Evolutionary conservation across 768 basidiomycete genomes (phyloP).

Genomic region (Gloeostereum incarnatum): DNA sequence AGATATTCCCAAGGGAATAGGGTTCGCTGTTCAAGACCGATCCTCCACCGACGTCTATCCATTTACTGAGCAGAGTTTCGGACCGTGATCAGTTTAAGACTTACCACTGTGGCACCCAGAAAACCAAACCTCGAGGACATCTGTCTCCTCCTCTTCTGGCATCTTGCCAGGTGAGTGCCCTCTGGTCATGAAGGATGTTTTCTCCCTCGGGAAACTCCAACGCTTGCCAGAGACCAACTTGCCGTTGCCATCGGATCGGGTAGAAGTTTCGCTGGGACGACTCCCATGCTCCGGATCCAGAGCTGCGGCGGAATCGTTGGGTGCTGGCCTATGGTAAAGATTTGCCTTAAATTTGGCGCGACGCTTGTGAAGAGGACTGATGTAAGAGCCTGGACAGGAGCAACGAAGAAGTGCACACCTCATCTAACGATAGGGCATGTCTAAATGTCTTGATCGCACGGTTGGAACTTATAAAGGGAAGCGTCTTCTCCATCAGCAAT

Average conservation of each 20-base stretch:
- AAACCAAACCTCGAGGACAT: constrained; percentile 80
- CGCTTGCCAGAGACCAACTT: constrained; percentile 10
- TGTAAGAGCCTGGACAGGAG: neutral
- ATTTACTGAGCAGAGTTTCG: neutral
- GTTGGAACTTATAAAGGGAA: constrained; percentile 65
- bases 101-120: constrained; percentile 61
- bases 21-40: constrained; percentile 30
- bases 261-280: neutral
- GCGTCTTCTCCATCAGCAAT: constrained; percentile 39
- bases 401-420: constrained; percentile 30
- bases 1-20: constrained; percentile 46
- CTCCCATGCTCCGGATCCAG: constrained; percentile 1
- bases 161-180: too few relatives aligned
- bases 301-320: constrained; percentile 9
- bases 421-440: constrained; percentile 72
- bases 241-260: constrained; percentile 8
- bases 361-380: constrained; percentile 26
- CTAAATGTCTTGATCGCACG: constrained; percentile 59
- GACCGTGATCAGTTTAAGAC: constrained; percentile 12
- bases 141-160: too few relatives aligned
- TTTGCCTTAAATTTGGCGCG: constrained; percentile 62
- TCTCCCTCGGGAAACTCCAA: constrained; percentile 6
- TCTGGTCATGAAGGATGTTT: too few relatives aligned
- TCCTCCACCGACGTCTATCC: constrained; percentile 64
- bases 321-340: constrained; percentile 40